Base-by-base conservation (phyloP, 1,139 yeast species). In the Geotrichum restrictum region DNA sequence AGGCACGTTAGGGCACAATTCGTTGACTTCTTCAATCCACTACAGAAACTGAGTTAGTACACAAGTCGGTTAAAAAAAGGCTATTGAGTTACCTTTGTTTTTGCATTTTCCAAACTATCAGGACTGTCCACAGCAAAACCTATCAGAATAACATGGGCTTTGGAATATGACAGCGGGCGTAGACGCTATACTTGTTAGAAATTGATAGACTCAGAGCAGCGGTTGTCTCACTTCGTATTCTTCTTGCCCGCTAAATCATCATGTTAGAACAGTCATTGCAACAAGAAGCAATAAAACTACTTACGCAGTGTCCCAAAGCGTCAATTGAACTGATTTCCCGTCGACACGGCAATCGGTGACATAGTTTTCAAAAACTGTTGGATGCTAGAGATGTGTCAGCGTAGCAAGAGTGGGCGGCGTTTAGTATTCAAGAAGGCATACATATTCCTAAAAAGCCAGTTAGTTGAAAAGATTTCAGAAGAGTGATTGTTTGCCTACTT, bases 351-450 rank as follows among this genome's bases (percentile, higher is more conserved):
- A 88, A 64, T 88, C 95, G 1, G 96, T 88, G 24, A 88, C 96
- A 67, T 91, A 89, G 68, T 89, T 91, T 63, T 91, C 98, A 69
- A 91, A 91, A 7, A 91, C 97, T 0, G 98, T 91, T 2, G 98
- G 98, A 60, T 87, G 94, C 68, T 88, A 85, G 61, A 33, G 18
- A 45, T 7, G 36, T n/a, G 14, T 22, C n/a, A 19, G 18, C 13
- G 10, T 45, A 7, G 16, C 19, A 41, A n/a, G 27, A n/a, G 31
- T 14, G 40, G 46, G 11, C 40, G 19, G 33, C 14, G 14, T 5
- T n/a, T 18, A 18, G 18, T 21, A 31, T 24, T 33, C 27, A 18
- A 33, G 42, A 6, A 27, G 24, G 46, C 59, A 27, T 57, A 55
- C 57, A 49, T 55, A 57, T 55, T 57, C 58, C 59, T 54, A 48